Evolutionary conservation across 2,329 filamentous ascomycete species (phyloP).

Genomic region (Fusarium sp.): DNA sequence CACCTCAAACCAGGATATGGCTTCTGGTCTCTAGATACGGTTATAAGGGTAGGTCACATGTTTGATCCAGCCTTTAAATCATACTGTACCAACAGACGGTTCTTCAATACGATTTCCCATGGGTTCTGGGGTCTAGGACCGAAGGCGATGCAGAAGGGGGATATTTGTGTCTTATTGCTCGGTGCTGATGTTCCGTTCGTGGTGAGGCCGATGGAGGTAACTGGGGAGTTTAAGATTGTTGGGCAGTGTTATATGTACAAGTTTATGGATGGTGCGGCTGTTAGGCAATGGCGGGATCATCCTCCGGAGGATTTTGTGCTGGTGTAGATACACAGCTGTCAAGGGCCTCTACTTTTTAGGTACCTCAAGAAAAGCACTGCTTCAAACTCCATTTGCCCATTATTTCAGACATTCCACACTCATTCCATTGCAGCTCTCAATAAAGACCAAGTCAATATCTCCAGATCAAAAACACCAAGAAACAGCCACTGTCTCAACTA

Average conservation of each 20-base stretch:
- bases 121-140: conserved; percentile 9
- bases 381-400: not conserved
- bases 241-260: conserved; percentile 17
- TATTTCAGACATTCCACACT: no score
- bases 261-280: conserved; percentile 12
- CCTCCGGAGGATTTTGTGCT: not conserved
- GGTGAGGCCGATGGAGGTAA: not conserved
- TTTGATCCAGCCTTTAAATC: conserved; percentile 9
- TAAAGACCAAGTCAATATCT: not conserved
- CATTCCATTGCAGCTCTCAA: not conserved
- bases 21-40: conserved; percentile 2
- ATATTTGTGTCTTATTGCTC: conserved; percentile 3
- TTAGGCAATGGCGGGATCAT: not conserved
- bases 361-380: not conserved
- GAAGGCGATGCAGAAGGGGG: not conserved
- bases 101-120: not conserved
- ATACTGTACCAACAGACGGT: conserved; percentile 2
- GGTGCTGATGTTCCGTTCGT: conserved; percentile 15
- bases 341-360: not conserved
- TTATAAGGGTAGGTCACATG: not conserved
- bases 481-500: not conserved
- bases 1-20: not conserved
- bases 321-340: not conserved
- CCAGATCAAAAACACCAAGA: not conserved
- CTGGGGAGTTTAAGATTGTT: conserved; percentile 9